Base-by-base conservation (phyloP, 1,284 basidiomycete genomes). In the Tilletia walkeri region DNA sequence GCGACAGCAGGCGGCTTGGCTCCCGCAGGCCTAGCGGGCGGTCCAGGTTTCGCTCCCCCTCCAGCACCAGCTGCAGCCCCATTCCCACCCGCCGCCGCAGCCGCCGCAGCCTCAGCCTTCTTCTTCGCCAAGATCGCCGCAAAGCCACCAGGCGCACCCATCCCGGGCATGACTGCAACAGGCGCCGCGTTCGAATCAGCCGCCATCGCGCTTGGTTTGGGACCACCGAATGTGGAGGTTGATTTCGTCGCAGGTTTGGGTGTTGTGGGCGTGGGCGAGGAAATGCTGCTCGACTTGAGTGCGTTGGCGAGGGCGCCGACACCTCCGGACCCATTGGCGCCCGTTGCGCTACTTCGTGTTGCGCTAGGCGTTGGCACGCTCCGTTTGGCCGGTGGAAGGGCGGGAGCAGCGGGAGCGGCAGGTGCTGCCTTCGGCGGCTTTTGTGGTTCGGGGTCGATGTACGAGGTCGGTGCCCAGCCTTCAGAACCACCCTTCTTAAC, bases 381-480 rank as follows among this genome's bases (percentile, higher is more conserved):
- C 74, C 75, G 39, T 81, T 78, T 54, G 79, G 71, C 67, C 76
- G 77, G 45, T 47, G 65, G 65, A 4, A 49, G 74, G 10, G 70
- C 69, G 9, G 71, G 71, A 14, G 71, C 63, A 14, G 75, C 73
- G 7, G 76, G 76, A 14, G 68, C 45, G 1, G 76, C 77, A 5
- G 73, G 71, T 24, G 75, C 81, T 48, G 82, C 80, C 47, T 73
- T 75, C 12, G 76, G 82, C 81, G 65, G 83, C 76, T 72, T 84
- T 0, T 92, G 90, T 0, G 88, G 87, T 24, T 89, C 87, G 20
- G 74, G 68, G 67, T 84, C 86, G 73, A 85, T 94, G 93, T 71
- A 96, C 96, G 81, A 98, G 93, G 87, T 92, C 91, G 88, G 94
- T 18, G 94, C 92, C 95, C 95, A 99, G 16, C 94, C 95, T 84